A percentile compares a stretch with the other conserved stretches of the same genome.
These are phyloP conservation scores for Quercus lobata DNA, from an alignment of 331 rosid species.

Conservation along the genomic window DNA sequence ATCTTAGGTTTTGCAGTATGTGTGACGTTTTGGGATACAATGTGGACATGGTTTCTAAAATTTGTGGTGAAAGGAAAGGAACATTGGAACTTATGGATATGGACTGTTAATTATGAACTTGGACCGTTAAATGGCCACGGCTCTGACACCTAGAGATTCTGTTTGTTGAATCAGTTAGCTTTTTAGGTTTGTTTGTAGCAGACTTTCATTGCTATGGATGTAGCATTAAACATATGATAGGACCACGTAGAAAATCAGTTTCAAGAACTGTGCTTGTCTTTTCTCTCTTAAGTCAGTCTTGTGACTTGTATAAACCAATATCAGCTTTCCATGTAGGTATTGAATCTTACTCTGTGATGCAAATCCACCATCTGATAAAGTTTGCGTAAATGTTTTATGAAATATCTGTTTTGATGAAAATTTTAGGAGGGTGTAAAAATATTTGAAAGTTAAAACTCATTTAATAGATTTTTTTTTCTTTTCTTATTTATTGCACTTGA, in stretches of 20 bases:
- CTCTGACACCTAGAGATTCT: not conserved
- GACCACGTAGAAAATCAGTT: not conserved
- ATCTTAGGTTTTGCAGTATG: not conserved
- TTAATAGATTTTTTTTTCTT: not conserved
- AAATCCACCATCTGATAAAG: not conserved
- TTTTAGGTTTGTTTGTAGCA: not conserved
- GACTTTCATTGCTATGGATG: not conserved
- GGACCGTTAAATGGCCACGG: constrained; percentile 5
- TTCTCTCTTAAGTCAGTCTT: not conserved
- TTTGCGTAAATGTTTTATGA: not conserved
- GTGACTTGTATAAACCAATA: not conserved
- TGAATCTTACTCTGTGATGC: not conserved
- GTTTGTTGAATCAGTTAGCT: not conserved
- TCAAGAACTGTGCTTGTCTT: not conserved
- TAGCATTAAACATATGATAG: not conserved
- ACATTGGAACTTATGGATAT: not conserved
- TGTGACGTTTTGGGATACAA: not conserved
- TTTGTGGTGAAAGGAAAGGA: not conserved
- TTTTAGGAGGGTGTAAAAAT: not conserved
- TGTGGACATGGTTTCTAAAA: not conserved
- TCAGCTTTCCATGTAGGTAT: not conserved
- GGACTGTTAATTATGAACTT: not conserved
- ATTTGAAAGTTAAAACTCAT: not conserved
- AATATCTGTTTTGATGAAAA: not conserved
- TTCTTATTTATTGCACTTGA: not conserved